Conservation (phyloP, 768 basidiomycete genomes). For the Psilocybe tampanensis region DNA sequence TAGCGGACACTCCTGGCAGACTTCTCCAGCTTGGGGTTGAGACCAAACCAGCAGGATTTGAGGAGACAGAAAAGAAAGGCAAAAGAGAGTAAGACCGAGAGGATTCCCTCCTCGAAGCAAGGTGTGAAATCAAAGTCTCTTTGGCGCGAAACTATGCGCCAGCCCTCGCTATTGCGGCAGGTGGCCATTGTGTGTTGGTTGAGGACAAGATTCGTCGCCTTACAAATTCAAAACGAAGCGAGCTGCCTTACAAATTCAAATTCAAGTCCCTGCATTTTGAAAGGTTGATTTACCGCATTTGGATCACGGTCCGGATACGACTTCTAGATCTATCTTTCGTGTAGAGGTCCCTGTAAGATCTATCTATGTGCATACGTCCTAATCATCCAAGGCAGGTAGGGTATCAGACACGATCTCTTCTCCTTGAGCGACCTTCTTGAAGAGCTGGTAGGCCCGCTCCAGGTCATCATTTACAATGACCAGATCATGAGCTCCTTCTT, state of each 20-base stretch:
- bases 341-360: not conserved
- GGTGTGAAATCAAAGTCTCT: constrained; percentile 78
- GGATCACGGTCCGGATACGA: constrained; percentile 2
- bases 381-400: constrained; percentile 67
- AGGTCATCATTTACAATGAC: constrained; percentile 92
- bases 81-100: constrained; percentile 52
- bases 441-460: constrained; percentile 77
- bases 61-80: constrained; percentile 45
- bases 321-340: not conserved
- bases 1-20: constrained; percentile 52
- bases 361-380: not conserved
- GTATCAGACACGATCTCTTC: constrained; percentile 59
- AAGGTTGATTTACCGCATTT: too few relatives aligned
- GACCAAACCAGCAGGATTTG: constrained; percentile 33
- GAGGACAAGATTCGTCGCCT: not conserved
- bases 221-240: constrained; percentile 7
- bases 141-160: constrained; percentile 55
- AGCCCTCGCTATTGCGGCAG: constrained; percentile 66
- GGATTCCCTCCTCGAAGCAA: constrained; percentile 78
- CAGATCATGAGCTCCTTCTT: constrained; percentile 74
- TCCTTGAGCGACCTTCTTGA: constrained; percentile 78
- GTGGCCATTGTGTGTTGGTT: constrained; percentile 33
- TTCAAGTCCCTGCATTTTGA: too few relatives aligned
- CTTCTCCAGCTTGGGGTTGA: constrained; percentile 29
- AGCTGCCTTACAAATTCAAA: constrained; percentile 2